These are phyloP conservation scores for Aspergillus campestris DNA, from an alignment of 495 filamentous ascomycete genomes.

Conservation along the genomic window DNA sequence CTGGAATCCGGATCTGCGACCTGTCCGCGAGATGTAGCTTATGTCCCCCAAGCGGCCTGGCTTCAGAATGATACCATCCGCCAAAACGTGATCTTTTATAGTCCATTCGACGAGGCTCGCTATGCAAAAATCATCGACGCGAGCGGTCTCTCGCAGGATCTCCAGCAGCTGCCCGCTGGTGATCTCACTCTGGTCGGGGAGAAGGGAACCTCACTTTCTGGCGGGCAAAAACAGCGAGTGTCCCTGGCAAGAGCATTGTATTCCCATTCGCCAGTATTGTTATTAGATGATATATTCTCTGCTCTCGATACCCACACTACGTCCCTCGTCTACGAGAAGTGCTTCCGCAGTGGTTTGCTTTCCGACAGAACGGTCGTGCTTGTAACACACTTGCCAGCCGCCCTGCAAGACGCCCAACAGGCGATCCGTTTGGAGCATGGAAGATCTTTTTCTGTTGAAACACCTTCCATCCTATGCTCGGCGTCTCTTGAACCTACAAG, in stretches of 20 bases:
- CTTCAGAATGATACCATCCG: constrained; percentile 71
- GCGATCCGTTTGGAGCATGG: constrained; percentile 35
- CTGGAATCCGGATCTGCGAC: constrained; percentile 56
- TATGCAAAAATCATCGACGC: constrained; percentile 47
- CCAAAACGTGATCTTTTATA: constrained; percentile 67
- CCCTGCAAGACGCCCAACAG: constrained; percentile 38
- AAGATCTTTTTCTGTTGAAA: constrained; percentile 9
- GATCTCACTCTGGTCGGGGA: constrained; percentile 58
- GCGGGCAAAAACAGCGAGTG: constrained; percentile 58
- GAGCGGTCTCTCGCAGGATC: constrained; percentile 51
- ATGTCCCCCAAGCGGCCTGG: constrained; percentile 72
- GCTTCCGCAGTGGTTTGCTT: constrained; percentile 50
- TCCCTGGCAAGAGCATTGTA: constrained; percentile 55
- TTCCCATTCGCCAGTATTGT: constrained; percentile 46
- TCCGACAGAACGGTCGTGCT: constrained; percentile 52
- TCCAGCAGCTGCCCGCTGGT: constrained; percentile 48
- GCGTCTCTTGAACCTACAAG: background rate
- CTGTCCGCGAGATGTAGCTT: constrained; percentile 66
- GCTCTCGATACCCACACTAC: constrained; percentile 61
- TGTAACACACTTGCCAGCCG: constrained; percentile 53
- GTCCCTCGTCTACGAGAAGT: constrained; percentile 51
- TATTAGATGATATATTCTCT: constrained; percentile 55
- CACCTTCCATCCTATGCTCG: background rate
- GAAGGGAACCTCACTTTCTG: constrained; percentile 54
- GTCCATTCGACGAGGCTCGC: constrained; percentile 47